Percentiles rank a stretch among this genome's conserved stretches.
Evolutionary conservation across 1,284 basidiomycete genomes (phyloP).

Genomic region (Peniophora sp.): DNA sequence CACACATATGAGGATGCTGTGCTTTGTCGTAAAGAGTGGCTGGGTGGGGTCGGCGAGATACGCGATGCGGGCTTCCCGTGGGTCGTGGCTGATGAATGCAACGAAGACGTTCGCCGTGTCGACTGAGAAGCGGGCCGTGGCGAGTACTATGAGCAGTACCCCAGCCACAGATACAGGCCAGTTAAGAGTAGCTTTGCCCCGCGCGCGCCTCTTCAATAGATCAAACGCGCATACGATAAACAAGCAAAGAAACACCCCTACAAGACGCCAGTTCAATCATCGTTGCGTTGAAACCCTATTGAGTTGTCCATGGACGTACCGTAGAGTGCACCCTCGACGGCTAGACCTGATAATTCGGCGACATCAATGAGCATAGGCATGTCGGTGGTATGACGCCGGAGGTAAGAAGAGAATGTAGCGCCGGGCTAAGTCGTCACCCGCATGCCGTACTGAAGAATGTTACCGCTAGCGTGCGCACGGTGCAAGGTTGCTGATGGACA

Average conservation of each 20-base stretch:
- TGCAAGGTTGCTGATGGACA: no score
- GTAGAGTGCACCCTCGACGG: slow-evolving; percentile 9
- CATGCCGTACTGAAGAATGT: no score
- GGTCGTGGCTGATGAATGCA: slow-evolving; percentile 11
- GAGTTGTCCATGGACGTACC: slow-evolving; percentile 6
- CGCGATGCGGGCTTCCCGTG: slow-evolving; percentile 6
- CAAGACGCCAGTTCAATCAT: not conserved
- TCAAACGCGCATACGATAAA: slow-evolving; percentile 9
- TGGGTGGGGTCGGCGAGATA: slow-evolving; percentile 10
- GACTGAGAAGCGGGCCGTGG: slow-evolving; percentile 10
- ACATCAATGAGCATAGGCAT: slow-evolving; percentile 10
- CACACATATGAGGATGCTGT: slow-evolving; percentile 8
- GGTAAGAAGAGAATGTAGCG: no score
- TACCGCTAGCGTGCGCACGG: no score
- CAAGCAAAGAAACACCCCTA: slow-evolving; percentile 11
- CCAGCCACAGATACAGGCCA: slow-evolving; percentile 9
- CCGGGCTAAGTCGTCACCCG: no score
- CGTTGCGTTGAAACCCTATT: not conserved
- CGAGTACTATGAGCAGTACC: slow-evolving; percentile 9
- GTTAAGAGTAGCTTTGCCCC: slow-evolving; percentile 2
- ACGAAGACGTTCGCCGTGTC: slow-evolving; percentile 11
- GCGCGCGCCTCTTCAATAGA: slow-evolving; percentile 4
- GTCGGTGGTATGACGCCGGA: no score
- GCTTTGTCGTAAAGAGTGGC: slow-evolving; percentile 10
- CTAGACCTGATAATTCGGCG: slow-evolving; percentile 12